Evolutionary conservation across 225 moss, liverwort and hornwort species (phyloP).

Genomic region (Straminergon stramineum): DNA sequence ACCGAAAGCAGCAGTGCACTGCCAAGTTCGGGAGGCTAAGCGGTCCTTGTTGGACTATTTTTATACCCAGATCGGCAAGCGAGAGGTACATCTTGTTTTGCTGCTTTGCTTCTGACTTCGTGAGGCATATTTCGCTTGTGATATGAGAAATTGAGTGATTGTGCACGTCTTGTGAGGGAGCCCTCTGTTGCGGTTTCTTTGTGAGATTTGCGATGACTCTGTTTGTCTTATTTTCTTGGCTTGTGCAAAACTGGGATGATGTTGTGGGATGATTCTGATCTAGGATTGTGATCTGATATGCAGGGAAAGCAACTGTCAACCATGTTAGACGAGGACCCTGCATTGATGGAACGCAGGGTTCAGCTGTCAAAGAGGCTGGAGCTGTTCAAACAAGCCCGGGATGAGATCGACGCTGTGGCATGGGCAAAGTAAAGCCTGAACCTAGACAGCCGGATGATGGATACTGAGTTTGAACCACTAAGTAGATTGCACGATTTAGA

Average conservation of each 20-base stretch:
- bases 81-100: constrained; percentile 23
- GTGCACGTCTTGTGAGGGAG: not conserved
- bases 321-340: constrained; percentile 58
- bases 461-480: not conserved
- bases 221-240: not conserved
- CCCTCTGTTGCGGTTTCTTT: not conserved
- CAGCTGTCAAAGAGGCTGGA: constrained; percentile 50
- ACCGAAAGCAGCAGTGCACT: constrained; percentile 44
- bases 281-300: not conserved
- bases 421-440: constrained; percentile 49
- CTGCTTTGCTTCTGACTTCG: not conserved
- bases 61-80: constrained; percentile 45
- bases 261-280: not conserved
- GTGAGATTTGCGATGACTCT: not conserved
- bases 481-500: not conserved
- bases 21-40: constrained; percentile 51
- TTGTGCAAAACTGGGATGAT: not conserved
- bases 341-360: constrained; percentile 54
- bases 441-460: not conserved
- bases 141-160: not conserved
- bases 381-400: constrained; percentile 49
- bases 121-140: not conserved
- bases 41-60: constrained; percentile 37
- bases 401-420: constrained; percentile 54
- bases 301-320: constrained; percentile 47